Evolutionary conservation across 148 eudicot species (phyloP).

Genomic region (Chenopodium quinoa): DNA sequence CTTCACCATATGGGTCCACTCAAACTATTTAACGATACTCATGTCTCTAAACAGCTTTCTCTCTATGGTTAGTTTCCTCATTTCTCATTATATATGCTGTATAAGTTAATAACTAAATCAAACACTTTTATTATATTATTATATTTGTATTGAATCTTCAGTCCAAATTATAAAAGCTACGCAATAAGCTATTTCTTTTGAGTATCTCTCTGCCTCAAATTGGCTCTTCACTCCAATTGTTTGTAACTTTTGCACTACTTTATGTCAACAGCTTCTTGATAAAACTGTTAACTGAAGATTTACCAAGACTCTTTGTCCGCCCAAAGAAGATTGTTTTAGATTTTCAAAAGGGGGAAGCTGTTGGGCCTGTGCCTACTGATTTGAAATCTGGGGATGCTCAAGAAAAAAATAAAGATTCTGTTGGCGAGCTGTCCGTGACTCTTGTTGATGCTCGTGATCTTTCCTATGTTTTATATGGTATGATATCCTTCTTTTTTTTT

Average conservation of each 20-base stretch:
- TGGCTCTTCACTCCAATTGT: neutral
- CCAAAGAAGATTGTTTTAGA: conserved; percentile 95
- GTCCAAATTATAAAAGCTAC: neutral
- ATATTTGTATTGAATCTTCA: no score
- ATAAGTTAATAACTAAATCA: no score
- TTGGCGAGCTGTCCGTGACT: conserved; percentile 95
- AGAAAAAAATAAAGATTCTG: conserved; percentile 80
- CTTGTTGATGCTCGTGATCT: conserved; percentile 95
- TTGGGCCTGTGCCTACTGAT: conserved; percentile 64
- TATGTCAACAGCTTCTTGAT: conserved; percentile 71
- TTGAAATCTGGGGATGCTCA: conserved; percentile 67
- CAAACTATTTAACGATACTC: no score
- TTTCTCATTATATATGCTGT: no score
- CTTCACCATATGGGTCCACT: no score
- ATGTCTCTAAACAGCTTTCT: no score
- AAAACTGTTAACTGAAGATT: conserved; percentile 91
- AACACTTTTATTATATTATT: neutral
- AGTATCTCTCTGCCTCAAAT: neutral
- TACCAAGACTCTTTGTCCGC: conserved; percentile 89
- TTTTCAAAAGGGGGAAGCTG: conserved; percentile 88
- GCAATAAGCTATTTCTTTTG: neutral
- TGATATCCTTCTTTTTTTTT: neutral
- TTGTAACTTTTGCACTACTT: neutral
- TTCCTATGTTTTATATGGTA: conserved; percentile 70
- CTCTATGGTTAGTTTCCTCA: no score